Evolutionary conservation across 345 rosid species (phyloP), one percentile per base, ranked within the genome.

Genomic region (Capsella bursapastoris): DNA sequence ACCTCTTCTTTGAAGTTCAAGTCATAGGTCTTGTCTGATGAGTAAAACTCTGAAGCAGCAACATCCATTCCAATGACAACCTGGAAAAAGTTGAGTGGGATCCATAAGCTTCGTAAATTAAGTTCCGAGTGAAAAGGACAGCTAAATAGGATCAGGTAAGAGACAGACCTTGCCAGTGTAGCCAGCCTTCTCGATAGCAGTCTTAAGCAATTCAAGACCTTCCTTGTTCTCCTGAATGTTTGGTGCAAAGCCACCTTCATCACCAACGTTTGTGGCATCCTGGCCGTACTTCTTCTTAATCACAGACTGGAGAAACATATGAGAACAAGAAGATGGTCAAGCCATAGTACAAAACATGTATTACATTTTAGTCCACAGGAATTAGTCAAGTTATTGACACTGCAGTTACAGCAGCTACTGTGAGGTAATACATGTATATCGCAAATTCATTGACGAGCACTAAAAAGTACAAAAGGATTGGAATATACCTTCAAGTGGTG

Each of bases 31-130:
- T 90, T 90, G 81, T 92, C 97, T 38, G 80, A 27, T 57, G 83
- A 82, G 70, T 90, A 95, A 76, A 95, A 95, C 72, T 95, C 99
- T 22, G 99, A 95, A 41, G 99, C 99, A 59, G 99, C 99, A 66
- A 95, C 99, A 82, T 95, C 99, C 99, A 95, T 95, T 69, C 99
- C 99, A 61, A 95, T 95, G 77, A 95, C 97, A 71, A 95, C 97
- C 97, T 94, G 80, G 50, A 15, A 64, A 63, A n/a, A 27, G 12
- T 9, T n/a, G 64, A 72, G 15, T 3, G 0, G 14, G 49, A 12
- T 28, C 1, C 40, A 45, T 69, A 4, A 79, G 72, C 35, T 25
- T 28, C 18, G 29, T 27, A 32, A 31, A 11, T 15, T 43, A 13
- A 2, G 28, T 37, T 29, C 16, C 7, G 1, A 15, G 11, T 41